These are phyloP conservation scores for Globomyces sp. DNA, from an alignment of 371 early-diverging fungal species.

Conservation along the genomic window DNA sequence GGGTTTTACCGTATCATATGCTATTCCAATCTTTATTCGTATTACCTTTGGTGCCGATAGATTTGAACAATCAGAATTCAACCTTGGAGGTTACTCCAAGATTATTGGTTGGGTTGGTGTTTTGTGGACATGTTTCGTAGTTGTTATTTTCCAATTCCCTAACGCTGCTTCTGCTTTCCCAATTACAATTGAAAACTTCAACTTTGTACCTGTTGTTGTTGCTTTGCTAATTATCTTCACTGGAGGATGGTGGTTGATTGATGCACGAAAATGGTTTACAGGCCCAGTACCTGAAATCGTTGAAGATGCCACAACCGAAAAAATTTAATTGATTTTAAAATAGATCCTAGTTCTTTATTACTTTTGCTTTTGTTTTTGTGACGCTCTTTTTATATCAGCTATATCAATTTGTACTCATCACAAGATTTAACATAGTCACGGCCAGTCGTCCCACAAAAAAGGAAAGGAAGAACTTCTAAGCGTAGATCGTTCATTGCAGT, in stretches of 20 bases:
- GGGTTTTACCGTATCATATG: constrained; percentile 66
- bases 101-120: constrained; percentile 50
- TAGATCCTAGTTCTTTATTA: not conserved
- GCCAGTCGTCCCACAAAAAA: no score
- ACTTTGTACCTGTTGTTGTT: constrained; percentile 14
- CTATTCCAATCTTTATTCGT: constrained; percentile 60
- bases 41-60: constrained; percentile 54
- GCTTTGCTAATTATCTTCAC: constrained; percentile 5
- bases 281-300: constrained; percentile 8
- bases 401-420: no score
- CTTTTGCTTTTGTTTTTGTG: no score
- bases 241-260: constrained; percentile 13
- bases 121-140: constrained; percentile 61
- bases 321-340: not conserved
- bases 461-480: no score
- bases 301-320: not conserved
- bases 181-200: constrained; percentile 9
- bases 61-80: constrained; percentile 56
- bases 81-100: constrained; percentile 50
- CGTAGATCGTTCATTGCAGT: no score
- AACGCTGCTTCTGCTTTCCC: constrained; percentile 10
- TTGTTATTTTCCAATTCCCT: constrained; percentile 59
- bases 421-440: no score
- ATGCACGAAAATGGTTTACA: constrained; percentile 10
- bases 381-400: no score